Conservation (phyloP, 148 eudicot species). For the Rhododendron griersonianum region DNA sequence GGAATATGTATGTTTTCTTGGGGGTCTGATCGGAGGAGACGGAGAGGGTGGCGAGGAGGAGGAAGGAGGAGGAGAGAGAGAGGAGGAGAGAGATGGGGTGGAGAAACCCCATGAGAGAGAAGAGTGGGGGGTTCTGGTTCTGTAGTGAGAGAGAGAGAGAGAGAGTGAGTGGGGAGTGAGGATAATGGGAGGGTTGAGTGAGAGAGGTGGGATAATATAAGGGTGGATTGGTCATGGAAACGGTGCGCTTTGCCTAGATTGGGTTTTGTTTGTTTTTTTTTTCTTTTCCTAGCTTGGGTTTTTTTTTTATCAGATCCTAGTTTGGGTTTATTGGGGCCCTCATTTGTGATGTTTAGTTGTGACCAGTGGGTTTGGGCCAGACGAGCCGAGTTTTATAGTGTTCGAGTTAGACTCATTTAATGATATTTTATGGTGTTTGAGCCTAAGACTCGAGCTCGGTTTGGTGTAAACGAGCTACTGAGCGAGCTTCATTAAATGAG, state of each 20-base stretch:
- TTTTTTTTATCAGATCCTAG: no score
- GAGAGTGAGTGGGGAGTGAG: not conserved
- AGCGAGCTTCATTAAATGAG: no score
- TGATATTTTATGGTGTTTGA: no score
- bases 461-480: no score
- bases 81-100: not conserved
- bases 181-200: not conserved
- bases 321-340: not conserved
- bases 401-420: no score
- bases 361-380: not conserved
- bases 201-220: not conserved
- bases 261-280: no score
- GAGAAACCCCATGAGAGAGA: conserved; percentile 31
- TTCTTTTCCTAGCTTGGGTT: no score
- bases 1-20: conserved; percentile 57
- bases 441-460: no score
- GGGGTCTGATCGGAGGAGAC: not conserved
- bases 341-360: not conserved
- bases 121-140: not conserved
- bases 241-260: not conserved
- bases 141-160: not conserved
- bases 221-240: not conserved
- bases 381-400: no score
- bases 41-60: conserved; percentile 13
- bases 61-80: not conserved